Percentiles rank a stretch among this genome's conserved stretches.
Evolutionary conservation across 192 early-diverging fungal species (phyloP).

Genomic region (Backusella liffmaniae): DNA sequence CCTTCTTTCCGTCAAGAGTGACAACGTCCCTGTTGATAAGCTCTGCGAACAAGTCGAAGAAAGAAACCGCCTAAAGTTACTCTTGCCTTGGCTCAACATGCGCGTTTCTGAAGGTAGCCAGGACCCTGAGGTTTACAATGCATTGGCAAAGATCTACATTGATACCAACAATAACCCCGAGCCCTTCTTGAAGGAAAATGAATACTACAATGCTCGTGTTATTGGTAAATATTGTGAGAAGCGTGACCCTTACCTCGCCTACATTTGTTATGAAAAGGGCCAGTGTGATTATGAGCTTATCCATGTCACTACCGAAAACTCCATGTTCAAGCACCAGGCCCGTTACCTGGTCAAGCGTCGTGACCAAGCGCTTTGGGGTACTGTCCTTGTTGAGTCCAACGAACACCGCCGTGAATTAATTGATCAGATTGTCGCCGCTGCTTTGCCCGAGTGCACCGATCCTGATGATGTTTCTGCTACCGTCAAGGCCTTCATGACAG

Average conservation of each 20-base stretch:
- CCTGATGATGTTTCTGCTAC: conserved; percentile 98
- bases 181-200: conserved; percentile 86
- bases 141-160: conserved; percentile 98
- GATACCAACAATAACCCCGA: conserved; percentile 99
- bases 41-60: conserved; percentile 92
- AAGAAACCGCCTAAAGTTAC: conserved; percentile 94
- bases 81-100: conserved; percentile 92
- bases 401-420: conserved; percentile 84
- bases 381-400: conserved; percentile 78
- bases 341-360: conserved; percentile 93
- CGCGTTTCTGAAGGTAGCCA: conserved; percentile 84
- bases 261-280: conserved; percentile 91
- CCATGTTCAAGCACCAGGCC: conserved; percentile 99
- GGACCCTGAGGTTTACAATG: conserved; percentile 94
- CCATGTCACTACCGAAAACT: conserved; percentile 94
- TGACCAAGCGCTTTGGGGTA: conserved; percentile 81
- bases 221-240: conserved; percentile 99
- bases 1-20: conserved; percentile 78
- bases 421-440: conserved; percentile 91
- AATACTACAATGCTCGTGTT: conserved; percentile 83
- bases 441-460: conserved; percentile 91
- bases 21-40: conserved; percentile 75
- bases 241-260: conserved; percentile 95
- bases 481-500: conserved; percentile 99
- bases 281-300: conserved; percentile 94